Base-by-base conservation (phyloP, 192 early-diverging fungal species). In the Backusella circina region DNA sequence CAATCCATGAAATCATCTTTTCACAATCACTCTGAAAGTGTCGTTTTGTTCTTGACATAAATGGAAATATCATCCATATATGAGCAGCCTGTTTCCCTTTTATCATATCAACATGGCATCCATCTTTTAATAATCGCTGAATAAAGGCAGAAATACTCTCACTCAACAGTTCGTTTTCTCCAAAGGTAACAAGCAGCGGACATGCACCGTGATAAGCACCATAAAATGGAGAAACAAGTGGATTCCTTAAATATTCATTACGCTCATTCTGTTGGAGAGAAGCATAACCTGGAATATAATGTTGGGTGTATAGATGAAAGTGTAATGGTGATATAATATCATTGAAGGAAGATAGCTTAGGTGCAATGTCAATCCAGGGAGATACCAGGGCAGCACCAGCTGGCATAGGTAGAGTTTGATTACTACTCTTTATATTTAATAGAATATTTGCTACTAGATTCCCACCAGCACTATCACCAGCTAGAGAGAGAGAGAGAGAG, bases 401-500 rank as follows among this genome's bases (percentile, higher is more conserved):
- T 7, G 75, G 75, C 33, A 76, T 57, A 21, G 50, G 47, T n/a
- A 70, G 28, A 32, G 23, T 26, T 2, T 31, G 5, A 30, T 41
- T 26, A 44, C 15, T 21, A 21, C 33, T n/a, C 21, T n/a, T 36
- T 39, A 74, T 38, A 4, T n/a, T 21, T 30, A 65, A 41, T 32
- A 70, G 12, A 5, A 33, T 39, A 16, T 26, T 28, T 12, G 67
- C 51, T 18, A 33, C 54, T 7, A 70, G 13, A 41, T 76, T 76
- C 21, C 75, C 75, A 32, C 75, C 75, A 21, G 67, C 67, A 18
- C 67, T 70, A 36, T 76, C 75, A 4, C 75, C 75, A 28, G 54
- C 54, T 61, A 57, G 26, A 13, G 23, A 57, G 26, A 26, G n/a
- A n/a, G n/a, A n/a, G n/a, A n/a, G n/a, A n/a, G n/a, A n/a, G n/a